Base-by-base conservation (phyloP, 306 rosid species). In the Styphnolobium japonicum region DNA sequence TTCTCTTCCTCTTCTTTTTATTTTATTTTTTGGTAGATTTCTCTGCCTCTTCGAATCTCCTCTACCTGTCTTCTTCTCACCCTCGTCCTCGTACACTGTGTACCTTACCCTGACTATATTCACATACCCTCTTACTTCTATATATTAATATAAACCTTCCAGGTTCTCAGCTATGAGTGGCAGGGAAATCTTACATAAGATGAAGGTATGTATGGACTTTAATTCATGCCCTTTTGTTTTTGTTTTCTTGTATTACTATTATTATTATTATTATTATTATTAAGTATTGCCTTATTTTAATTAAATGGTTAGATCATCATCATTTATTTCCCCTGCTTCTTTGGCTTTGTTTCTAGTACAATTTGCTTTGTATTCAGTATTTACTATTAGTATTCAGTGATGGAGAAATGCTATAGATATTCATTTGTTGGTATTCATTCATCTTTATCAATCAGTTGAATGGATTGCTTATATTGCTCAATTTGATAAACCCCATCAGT, bases 141-240 rank as follows among this genome's bases (percentile, higher is more conserved):
- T 67, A n/a, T n/a, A n/a, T n/a, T n/a, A n/a, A n/a, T n/a, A 73
- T 31, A 82, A 39, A 64, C 53, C 68, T 43, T 45, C 5, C 62
- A 5, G 10, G 11, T 12, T 2, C 25, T 25, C 37, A 58, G 42
- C 80, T 56, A 94, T 94, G 98, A 1, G 88, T 6, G 91, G 97
- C 87, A 92, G 16, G 79, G 97, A 92, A 76, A 87, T 94, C 62
- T 81, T 94, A 60, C 77, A 77, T 58, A 94, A 90, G 88, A 94
- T 94, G 97, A 92, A 94, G 97, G 97, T 94, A 78, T 63, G 97
- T 94, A 78, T 63, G 9, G 9, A 0, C 37, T 21, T 16, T 8
- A 9, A n/a, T n/a, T 53, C 9, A n/a, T 22, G 3, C 2, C 64
- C 21, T 53, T 19, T 19, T 11, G 1, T 49, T 34, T 49, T 7